These are phyloP conservation scores for Coleophoma crateriformis DNA, from an alignment of 2,329 filamentous ascomycete species.

Conservation along the genomic window DNA sequence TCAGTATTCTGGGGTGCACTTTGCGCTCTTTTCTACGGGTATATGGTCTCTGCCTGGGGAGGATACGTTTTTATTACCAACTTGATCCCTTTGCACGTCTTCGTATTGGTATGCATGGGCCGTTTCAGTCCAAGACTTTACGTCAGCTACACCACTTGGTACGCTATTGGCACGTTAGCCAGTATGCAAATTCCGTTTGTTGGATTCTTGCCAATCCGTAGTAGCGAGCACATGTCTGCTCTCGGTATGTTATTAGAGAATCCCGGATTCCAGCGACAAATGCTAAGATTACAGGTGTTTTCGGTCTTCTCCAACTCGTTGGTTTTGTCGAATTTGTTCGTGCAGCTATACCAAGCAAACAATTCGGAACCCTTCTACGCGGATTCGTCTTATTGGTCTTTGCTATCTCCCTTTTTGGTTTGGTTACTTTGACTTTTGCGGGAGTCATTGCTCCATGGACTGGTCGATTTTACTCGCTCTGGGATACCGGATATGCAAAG, in stretches of 20 bases:
- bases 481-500: constrained; percentile 98
- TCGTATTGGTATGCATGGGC: constrained; percentile 95
- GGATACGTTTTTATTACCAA: constrained; percentile 99
- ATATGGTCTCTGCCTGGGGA: constrained; percentile 99
- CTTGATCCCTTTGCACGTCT: constrained; percentile 86
- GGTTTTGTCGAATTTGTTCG: constrained; percentile 89
- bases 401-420: constrained; percentile 62
- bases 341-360: constrained; percentile 80
- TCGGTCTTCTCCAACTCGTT: constrained; percentile 90
- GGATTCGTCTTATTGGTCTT: constrained; percentile 72
- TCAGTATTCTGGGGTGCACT: constrained; percentile 96
- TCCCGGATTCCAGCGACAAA: not conserved
- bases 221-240: constrained; percentile 97
- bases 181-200: constrained; percentile 99
- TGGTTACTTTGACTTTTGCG: constrained; percentile 82
- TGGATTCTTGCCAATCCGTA: constrained; percentile 91
- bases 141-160: constrained; percentile 97
- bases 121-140: constrained; percentile 91
- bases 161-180: constrained; percentile 87
- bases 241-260: constrained; percentile 55
- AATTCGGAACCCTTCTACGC: constrained; percentile 87
- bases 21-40: constrained; percentile 94
- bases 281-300: constrained; percentile 59
- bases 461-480: constrained; percentile 97
- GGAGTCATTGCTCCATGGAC: constrained; percentile 97